Evolutionary conservation across 306 rosid species (phyloP), one percentile per base, ranked within the genome.

Genomic region (Bauhinia variegata): DNA sequence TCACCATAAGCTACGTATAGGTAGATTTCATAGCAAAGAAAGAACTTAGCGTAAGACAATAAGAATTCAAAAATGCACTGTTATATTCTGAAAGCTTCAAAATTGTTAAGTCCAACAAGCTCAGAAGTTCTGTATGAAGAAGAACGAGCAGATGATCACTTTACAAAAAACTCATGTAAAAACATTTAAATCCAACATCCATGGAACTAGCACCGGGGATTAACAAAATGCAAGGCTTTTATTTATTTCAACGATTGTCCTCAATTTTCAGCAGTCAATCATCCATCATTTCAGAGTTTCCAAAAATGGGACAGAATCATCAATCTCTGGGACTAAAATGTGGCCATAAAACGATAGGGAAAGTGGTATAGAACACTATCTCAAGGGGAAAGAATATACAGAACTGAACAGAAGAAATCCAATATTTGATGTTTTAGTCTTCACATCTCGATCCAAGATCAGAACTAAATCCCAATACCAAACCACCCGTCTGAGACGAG

Each of bases 1-100:
- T 33, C 44, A 43, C 33, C 36, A 70, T 49, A 80, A 65, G 52
- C 48, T 10, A 53, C 28, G 28, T 1, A 23, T 23, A 23, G 28
- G 28, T 4, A 53, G 43, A 51, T 13, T 16, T 16, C 48, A 65
- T 34, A 63, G 41, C 41, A 64, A 52, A 34, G 11, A 64, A 49
- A 30, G 36, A 57, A 52, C 41, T 11, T 1, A 31, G 9, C 47
- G 62, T 10, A 17, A 37, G 23, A 11, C 4, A 11, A 6, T 18
- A 18, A 49, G 49, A 23, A 37, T 34, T 48, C 16, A 70, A 3
- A 2, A 73, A 50, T 23, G n/a, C 74, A 65, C 14, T 9, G 13
- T 16, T 8, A 33, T 4, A 32, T 39, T 13, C 68, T 11, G 2
- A 15, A 42, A 53, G 42, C 31, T 37, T 30, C 43, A 38, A 37